phyloP scores from a whole-genome alignment of 2,329 filamentous ascomycete species.

The Talaromyces verruculosus region DNA sequence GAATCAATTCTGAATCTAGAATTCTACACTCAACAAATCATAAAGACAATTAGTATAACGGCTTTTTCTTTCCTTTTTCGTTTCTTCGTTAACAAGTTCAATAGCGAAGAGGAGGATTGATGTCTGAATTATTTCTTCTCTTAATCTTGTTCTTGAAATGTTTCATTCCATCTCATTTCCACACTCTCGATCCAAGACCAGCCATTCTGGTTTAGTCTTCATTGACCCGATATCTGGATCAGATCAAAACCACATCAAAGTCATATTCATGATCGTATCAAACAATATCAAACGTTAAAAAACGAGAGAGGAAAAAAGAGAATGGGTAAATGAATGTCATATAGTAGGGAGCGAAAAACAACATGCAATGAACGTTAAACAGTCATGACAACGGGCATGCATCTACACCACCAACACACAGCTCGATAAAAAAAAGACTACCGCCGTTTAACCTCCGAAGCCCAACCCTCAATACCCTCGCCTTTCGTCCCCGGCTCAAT shows the following conservation, averaged over 20 bases:
- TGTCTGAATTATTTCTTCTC: neutral
- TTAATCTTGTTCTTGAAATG: too few relatives aligned
- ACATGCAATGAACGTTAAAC: conserved; percentile 5
- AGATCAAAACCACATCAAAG: conserved; percentile 10
- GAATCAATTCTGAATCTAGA: neutral
- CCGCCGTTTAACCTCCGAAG: conserved; percentile 80
- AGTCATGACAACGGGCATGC: conserved; percentile 13
- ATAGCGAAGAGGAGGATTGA: neutral
- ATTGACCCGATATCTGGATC: neutral
- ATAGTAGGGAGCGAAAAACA: conserved; percentile 3
- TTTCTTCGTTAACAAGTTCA: neutral
- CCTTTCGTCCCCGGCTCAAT: conserved; percentile 78
- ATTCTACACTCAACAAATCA: neutral
- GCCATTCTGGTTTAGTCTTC: neutral
- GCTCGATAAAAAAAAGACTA: conserved; percentile 35
- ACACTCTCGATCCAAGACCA: neutral
- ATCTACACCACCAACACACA: conserved; percentile 6
- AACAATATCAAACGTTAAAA: conserved; percentile 9
- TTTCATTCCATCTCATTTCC: neutral
- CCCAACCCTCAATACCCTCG: conserved; percentile 93
- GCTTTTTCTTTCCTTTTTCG: neutral
- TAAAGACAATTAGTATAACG: neutral
- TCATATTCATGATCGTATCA: conserved; percentile 17
- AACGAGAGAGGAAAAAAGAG: neutral
- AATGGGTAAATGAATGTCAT: conserved; percentile 16